Percentiles rank a stretch among this genome's conserved stretches.
Evolutionary conservation across 805 yeast genomes (phyloP).

Genomic region (Saturnispora halmiae): DNA sequence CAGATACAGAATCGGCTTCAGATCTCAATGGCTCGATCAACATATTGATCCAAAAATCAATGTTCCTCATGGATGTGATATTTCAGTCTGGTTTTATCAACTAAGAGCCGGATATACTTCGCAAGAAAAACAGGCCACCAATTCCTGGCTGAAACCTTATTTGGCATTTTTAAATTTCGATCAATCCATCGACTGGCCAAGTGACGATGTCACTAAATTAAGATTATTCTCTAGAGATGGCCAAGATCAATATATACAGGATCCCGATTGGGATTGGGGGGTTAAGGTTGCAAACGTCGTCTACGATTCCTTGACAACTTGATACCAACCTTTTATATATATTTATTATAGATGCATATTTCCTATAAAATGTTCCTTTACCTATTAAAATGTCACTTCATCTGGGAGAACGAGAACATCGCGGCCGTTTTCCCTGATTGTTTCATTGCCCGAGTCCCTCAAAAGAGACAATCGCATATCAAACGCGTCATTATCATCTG

Average conservation of each 20-base stretch:
- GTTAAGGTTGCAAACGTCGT: conserved; percentile 28
- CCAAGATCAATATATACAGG: conserved; percentile 20
- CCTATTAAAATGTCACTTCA: conserved; percentile 47
- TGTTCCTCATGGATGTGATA: conserved; percentile 33
- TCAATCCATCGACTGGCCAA: conserved; percentile 26
- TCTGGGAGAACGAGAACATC: conserved; percentile 53
- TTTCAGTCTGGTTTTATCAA: conserved; percentile 30
- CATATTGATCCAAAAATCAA: conserved; percentile 18
- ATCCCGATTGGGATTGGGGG: conserved; percentile 33
- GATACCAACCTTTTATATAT: no score
- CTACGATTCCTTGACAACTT: conserved; percentile 10
- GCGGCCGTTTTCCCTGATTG: conserved; percentile 54
- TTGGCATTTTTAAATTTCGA: conserved; percentile 24
- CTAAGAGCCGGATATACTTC: conserved; percentile 21
- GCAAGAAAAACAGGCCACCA: conserved; percentile 22
- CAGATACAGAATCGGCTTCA: conserved; percentile 27
- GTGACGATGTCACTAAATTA: conserved; percentile 19
- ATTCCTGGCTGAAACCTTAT: conserved; percentile 26
- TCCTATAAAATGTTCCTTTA: neutral
- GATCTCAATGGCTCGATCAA: conserved; percentile 19
- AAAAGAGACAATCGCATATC: conserved; percentile 68
- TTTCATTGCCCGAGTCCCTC: conserved; percentile 44
- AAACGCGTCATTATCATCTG: conserved; percentile 77
- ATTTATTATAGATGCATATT: no score
- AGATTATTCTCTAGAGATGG: conserved; percentile 28